Evolutionary conservation across 1,284 basidiomycete species (phyloP).

Genomic region (Inonotus hispidus): DNA sequence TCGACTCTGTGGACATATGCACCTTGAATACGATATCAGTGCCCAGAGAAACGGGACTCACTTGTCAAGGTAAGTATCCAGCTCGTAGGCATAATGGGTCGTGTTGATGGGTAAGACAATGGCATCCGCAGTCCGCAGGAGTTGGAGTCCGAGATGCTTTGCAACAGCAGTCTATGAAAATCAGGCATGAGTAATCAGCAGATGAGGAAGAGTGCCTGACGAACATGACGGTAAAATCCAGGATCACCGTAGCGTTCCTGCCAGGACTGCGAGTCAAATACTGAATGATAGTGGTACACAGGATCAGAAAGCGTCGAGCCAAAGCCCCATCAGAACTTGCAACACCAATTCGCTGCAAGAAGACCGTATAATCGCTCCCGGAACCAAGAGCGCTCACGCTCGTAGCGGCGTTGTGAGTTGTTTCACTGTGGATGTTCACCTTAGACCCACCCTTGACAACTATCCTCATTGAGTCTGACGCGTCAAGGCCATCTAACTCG

Average conservation of each 20-base stretch:
- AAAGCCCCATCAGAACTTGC: conserved; percentile 54
- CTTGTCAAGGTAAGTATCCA: conserved; percentile 45
- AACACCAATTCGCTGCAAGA: conserved; percentile 38
- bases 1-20: conserved; percentile 13
- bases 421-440: conserved; percentile 20
- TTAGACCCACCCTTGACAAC: conserved; percentile 25
- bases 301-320: conserved; percentile 44
- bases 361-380: conserved; percentile 66
- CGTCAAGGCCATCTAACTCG: conserved; percentile 20
- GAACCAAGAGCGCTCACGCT: conserved; percentile 39
- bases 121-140: conserved; percentile 56
- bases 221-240: conserved; percentile 60
- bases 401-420: conserved; percentile 18
- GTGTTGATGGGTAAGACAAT: conserved; percentile 69
- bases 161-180: conserved; percentile 52
- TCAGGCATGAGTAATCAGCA: neutral
- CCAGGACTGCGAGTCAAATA: conserved; percentile 73
- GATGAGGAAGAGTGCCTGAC: conserved; percentile 17
- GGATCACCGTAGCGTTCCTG: conserved; percentile 71
- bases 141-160: conserved; percentile 58
- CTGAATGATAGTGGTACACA: conserved; percentile 72
- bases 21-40: neutral
- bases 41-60: conserved; percentile 24
- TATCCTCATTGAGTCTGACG: conserved; percentile 27
- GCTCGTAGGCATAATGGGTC: conserved; percentile 58